These are phyloP conservation scores for Trichosporon asahii DNA, from an alignment of 1,284 basidiomycete genomes.

Conservation along the genomic window DNA sequence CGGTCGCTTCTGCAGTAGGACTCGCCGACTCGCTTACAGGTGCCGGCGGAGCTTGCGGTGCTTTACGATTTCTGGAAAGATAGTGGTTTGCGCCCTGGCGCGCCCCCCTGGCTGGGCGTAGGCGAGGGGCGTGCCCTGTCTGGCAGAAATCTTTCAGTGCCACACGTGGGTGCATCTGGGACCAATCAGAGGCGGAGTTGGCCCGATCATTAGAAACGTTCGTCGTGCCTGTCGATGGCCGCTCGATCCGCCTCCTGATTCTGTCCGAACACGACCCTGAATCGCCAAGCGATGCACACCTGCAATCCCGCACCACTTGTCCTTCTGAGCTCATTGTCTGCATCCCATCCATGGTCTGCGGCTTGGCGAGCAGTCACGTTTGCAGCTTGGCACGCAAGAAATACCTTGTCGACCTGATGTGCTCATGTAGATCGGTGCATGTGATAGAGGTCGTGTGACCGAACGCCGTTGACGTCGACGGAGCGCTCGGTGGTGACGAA, in stretches of 20 bases:
- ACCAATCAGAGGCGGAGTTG: background rate
- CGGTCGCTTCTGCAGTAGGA: background rate
- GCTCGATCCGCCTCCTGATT: background rate
- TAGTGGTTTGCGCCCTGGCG: background rate
- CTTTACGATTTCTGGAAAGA: conserved; percentile 2
- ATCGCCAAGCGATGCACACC: background rate
- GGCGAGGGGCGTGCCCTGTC: background rate
- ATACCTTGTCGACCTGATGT: background rate
- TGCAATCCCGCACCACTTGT: background rate
- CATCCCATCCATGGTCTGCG: background rate
- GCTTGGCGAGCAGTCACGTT: background rate
- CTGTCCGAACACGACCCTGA: background rate
- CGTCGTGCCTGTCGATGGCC: conserved; percentile 1
- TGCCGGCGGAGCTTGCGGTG: background rate
- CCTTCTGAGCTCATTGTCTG: background rate
- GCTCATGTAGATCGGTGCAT: background rate
- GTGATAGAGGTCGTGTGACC: conserved; percentile 8
- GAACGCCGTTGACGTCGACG: background rate
- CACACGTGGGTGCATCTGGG: background rate
- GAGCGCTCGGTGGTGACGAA: background rate
- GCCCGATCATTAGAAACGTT: background rate
- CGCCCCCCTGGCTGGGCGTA: background rate
- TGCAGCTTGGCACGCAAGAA: background rate
- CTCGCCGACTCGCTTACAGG: background rate
- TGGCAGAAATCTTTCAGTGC: background rate